Base-by-base conservation (phyloP, 2,329 filamentous ascomycete species). In the Aspergillus intermedius region DNA sequence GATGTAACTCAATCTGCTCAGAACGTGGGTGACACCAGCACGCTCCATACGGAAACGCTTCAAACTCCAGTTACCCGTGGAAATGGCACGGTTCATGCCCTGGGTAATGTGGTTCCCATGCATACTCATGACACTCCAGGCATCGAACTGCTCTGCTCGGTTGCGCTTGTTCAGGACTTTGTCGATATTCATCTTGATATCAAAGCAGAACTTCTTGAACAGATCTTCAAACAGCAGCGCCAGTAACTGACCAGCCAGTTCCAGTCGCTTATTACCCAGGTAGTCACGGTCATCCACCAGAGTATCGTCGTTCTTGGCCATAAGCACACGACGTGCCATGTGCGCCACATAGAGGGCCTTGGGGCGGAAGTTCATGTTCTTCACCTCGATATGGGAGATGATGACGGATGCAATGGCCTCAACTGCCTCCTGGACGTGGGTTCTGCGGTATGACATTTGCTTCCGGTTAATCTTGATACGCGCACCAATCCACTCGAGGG, bases 1-100 rank as follows among this genome's bases (percentile, higher is more conserved):
- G 67, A 98, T 96, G 65, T 97, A 98, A 69, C 91, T 97, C 48
- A 98, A 77, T 54, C 93, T 83, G 70, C 91, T 97, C 44, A 98
- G 77, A 37, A 98, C 90, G 69, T 98, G 93, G 0, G 94, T 97
- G 19, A 98, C 90, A 64, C 93, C 93, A 19, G 93, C 91, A 65
- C 91, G 80, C 64, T 97, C 94, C 93, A 98, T 98, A 69, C 91
- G 90, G 75, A 98, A 98, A 66, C 94, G 89, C 71, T 96, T 96
- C 58, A 98, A 79, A 54, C 81, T 96, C 93, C 93, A 98, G 64
- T 98, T 98, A 17, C 93, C 93, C 0, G 93, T 97, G 47, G 94
- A 91, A 50, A 98, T 96, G 6, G 93, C 91, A 52, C 94, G 83
- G 67, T 95, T 95, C 79, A 98, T 89, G 10, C 93, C 93, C 57